A percentile compares a stretch with the other conserved stretches of the same genome.
These are phyloP conservation scores for Elsinoe arachidis DNA, from an alignment of 2,329 filamentous ascomycete genomes.

Conservation along the genomic window DNA sequence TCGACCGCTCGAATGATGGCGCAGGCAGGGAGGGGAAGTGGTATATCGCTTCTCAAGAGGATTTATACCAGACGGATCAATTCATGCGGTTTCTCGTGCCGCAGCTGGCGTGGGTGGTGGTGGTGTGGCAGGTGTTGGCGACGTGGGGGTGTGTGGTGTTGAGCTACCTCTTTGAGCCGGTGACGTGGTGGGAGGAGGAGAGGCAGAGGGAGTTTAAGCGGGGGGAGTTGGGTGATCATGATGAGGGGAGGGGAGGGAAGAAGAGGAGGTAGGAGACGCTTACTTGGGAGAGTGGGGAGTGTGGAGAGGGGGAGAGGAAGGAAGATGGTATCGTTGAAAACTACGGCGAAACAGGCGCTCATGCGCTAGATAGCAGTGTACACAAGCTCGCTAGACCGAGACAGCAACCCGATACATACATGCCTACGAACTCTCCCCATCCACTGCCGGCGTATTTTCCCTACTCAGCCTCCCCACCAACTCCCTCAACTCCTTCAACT, in stretches of 20 bases:
- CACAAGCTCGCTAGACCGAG: neutral
- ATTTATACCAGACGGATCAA: conserved; percentile 71
- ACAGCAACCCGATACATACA: neutral
- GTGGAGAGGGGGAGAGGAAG: neutral
- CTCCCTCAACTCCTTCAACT: conserved; percentile 39
- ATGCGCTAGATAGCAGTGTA: too few species aligned
- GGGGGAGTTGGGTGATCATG: conserved; percentile 12
- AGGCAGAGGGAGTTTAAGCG: conserved; percentile 15
- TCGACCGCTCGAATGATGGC: too few species aligned
- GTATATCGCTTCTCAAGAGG: conserved; percentile 68
- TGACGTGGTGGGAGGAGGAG: conserved; percentile 42
- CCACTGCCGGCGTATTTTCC: neutral
- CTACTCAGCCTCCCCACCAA: conserved; percentile 25
- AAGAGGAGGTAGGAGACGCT: neutral
- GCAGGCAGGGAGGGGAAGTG: conserved; percentile 42
- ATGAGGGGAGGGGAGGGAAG: conserved; percentile 10
- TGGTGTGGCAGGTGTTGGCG: conserved; percentile 56
- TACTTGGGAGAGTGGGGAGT: conserved; percentile 14
- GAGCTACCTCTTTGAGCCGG: conserved; percentile 42
- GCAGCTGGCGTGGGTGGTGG: conserved; percentile 43
- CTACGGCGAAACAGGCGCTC: too few species aligned
- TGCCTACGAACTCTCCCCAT: neutral
- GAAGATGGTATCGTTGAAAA: neutral
- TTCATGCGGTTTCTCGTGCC: conserved; percentile 64
- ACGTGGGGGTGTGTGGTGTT: conserved; percentile 57